phyloP scores from a whole-genome alignment of 1,139 yeast genomes.

The Meyerozyma athensensis region DNA sequence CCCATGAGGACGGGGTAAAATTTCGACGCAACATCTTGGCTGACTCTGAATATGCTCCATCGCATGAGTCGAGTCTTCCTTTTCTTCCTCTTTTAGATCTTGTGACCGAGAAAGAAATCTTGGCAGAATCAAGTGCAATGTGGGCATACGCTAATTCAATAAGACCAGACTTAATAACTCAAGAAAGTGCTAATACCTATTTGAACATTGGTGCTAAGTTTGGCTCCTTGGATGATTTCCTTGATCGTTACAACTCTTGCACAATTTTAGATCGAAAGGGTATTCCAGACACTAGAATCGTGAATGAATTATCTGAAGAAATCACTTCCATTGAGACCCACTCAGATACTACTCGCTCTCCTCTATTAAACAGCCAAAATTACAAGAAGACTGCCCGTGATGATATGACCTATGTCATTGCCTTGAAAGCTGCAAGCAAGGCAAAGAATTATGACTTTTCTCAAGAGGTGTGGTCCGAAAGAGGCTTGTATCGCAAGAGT shows the following conservation, averaged over 20 bases:
- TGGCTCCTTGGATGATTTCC: slow-evolving; percentile 46
- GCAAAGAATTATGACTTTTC: slow-evolving; percentile 55
- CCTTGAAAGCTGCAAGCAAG: slow-evolving; percentile 61
- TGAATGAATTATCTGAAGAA: background rate
- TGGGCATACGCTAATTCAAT: slow-evolving; percentile 52
- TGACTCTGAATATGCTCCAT: slow-evolving; percentile 19
- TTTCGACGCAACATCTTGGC: slow-evolving; percentile 44
- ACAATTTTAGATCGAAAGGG: slow-evolving; percentile 40
- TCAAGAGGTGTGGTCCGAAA: slow-evolving; percentile 64
- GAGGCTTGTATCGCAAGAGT: slow-evolving; percentile 69
- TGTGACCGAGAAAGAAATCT: slow-evolving; percentile 35
- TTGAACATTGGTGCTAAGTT: slow-evolving; percentile 50
- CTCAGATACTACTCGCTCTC: slow-evolving; percentile 19
- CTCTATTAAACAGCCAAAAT: slow-evolving; percentile 17
- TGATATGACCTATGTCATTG: slow-evolving; percentile 54
- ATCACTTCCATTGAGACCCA: slow-evolving; percentile 1
- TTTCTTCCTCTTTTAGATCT: slow-evolving; percentile 57
- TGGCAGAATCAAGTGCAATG: slow-evolving; percentile 77
- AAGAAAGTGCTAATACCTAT: slow-evolving; percentile 44
- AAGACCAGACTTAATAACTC: slow-evolving; percentile 39
- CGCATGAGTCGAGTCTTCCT: slow-evolving; percentile 45
- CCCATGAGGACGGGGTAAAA: slow-evolving; percentile 41
- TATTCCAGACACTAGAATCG: slow-evolving; percentile 15
- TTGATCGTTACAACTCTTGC: slow-evolving; percentile 41
- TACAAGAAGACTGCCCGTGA: slow-evolving; percentile 37